phyloP scores from a whole-genome alignment of 495 filamentous ascomycete genomes.

The Penicillium roqueforti region DNA sequence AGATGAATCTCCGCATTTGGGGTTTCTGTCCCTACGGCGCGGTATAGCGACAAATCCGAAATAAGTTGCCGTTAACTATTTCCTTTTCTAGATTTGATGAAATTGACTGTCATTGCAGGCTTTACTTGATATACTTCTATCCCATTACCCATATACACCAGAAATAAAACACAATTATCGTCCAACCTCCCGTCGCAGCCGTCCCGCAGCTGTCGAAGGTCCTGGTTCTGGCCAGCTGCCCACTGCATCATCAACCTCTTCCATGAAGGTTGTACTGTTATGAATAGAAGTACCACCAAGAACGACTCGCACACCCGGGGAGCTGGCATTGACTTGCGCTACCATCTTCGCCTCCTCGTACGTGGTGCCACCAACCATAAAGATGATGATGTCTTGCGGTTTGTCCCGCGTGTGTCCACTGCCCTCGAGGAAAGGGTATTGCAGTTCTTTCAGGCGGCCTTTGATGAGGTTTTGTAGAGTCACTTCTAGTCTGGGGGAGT shows the following conservation, averaged over 20 bases:
- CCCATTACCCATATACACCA: slow-evolving; percentile 6
- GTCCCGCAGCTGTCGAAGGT: slow-evolving; percentile 64
- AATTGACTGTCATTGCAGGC: background rate
- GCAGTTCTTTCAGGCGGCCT: slow-evolving; percentile 73
- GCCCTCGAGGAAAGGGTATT: slow-evolving; percentile 90
- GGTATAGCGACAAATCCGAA: background rate
- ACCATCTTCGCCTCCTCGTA: slow-evolving; percentile 97
- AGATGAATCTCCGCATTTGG: slow-evolving; percentile 5
- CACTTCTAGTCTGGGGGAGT: slow-evolving; percentile 81
- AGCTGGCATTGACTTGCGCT: slow-evolving; percentile 84
- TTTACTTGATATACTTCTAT: background rate
- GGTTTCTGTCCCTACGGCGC: background rate
- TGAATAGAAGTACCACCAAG: slow-evolving; percentile 80
- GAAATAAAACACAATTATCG: slow-evolving; percentile 23
- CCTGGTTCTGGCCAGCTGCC: slow-evolving; percentile 73
- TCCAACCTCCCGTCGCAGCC: slow-evolving; percentile 61
- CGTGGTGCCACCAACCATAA: slow-evolving; percentile 87
- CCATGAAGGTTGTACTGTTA: slow-evolving; percentile 81
- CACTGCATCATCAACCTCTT: slow-evolving; percentile 79
- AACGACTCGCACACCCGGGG: slow-evolving; percentile 83
- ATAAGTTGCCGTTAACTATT: background rate
- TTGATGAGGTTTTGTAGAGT: slow-evolving; percentile 91
- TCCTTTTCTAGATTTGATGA: background rate
- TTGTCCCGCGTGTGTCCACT: slow-evolving; percentile 82
- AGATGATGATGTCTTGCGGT: slow-evolving; percentile 92